These are phyloP conservation scores for Podospora conica DNA, from an alignment of 495 filamentous ascomycete species.

Conservation along the genomic window DNA sequence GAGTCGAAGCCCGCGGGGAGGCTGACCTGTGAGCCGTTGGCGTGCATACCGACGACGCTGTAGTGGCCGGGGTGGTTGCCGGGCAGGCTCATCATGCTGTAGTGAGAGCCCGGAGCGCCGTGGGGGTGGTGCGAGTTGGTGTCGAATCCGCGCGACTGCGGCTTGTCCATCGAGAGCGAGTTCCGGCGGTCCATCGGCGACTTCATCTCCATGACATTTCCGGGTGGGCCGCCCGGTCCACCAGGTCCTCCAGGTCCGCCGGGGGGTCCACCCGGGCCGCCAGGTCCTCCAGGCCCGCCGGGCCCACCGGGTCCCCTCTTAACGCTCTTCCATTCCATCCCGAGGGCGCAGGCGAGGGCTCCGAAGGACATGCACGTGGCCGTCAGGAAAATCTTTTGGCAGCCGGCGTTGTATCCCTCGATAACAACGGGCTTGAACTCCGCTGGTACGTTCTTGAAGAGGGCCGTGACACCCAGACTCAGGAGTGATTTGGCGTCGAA, in stretches of 20 bases:
- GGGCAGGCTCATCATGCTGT: conserved; percentile 7
- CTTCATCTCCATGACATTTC: background rate
- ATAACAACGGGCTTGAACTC: conserved; percentile 39
- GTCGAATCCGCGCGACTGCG: conserved; percentile 1
- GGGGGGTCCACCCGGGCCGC: background rate
- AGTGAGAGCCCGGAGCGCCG: conserved; percentile 1
- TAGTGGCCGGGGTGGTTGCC: conserved; percentile 1
- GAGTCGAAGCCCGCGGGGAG: conserved; percentile 3
- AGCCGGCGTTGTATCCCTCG: conserved; percentile 52
- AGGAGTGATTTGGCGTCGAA: conserved; percentile 46
- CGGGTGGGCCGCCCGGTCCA: background rate
- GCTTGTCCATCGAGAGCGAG: conserved; percentile 2
- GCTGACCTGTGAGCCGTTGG: conserved; percentile 6
- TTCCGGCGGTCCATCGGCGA: background rate
- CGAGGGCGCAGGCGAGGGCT: conserved; percentile 44
- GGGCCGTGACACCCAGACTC: conserved; percentile 53
- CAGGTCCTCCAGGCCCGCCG: background rate
- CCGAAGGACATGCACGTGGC: conserved; percentile 49
- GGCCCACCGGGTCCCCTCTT: conserved; percentile 36
- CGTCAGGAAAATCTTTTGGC: conserved; percentile 48
- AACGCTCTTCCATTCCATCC: conserved; percentile 58
- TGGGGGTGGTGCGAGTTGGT: background rate
- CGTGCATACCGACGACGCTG: conserved; percentile 4
- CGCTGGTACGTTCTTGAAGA: conserved; percentile 37
- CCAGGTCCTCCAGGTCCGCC: conserved; percentile 16